Conservation (phyloP, 768 basidiomycete genomes). For the Coprinopsis cinerea region DNA sequence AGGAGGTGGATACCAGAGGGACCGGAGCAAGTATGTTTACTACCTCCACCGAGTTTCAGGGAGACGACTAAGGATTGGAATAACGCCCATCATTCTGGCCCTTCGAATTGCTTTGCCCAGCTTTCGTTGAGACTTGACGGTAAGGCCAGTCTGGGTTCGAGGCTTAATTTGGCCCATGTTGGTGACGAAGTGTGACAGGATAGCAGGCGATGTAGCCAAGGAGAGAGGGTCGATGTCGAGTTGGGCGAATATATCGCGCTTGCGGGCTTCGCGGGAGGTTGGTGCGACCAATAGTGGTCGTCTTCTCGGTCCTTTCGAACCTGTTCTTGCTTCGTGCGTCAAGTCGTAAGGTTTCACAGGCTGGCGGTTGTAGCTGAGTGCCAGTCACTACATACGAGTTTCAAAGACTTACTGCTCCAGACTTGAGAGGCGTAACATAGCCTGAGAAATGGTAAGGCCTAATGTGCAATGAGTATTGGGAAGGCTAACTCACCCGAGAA, state of each 20-base stretch:
- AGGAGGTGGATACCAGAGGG: neutral
- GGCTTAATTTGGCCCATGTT: constrained; percentile 77
- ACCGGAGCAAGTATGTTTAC: neutral
- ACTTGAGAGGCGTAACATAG: neutral
- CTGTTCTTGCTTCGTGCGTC: constrained; percentile 22
- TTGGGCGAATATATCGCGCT: constrained; percentile 65
- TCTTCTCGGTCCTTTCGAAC: neutral
- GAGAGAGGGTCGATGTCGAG: constrained; percentile 68
- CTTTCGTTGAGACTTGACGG: constrained; percentile 70
- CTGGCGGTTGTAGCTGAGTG: neutral
- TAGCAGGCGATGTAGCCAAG: constrained; percentile 52
- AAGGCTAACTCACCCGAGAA: no score
- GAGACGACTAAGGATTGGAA: constrained; percentile 48
- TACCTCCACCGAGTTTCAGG: neutral
- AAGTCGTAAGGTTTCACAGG: constrained; percentile 20
- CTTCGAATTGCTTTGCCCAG: constrained; percentile 82
- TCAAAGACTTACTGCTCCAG: constrained; percentile 1
- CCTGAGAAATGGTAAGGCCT: neutral
- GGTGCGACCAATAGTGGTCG: constrained; percentile 50
- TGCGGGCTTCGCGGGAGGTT: constrained; percentile 43
- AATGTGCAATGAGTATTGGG: neutral
- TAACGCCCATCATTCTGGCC: constrained; percentile 87
- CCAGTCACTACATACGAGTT: neutral
- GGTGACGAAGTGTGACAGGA: constrained; percentile 56
- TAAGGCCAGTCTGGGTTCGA: constrained; percentile 66